A percentile compares a stretch with the other conserved stretches of the same genome.
phyloP scores from a whole-genome alignment of 106 monocot genomes.

The Gastrodia elata region DNA sequence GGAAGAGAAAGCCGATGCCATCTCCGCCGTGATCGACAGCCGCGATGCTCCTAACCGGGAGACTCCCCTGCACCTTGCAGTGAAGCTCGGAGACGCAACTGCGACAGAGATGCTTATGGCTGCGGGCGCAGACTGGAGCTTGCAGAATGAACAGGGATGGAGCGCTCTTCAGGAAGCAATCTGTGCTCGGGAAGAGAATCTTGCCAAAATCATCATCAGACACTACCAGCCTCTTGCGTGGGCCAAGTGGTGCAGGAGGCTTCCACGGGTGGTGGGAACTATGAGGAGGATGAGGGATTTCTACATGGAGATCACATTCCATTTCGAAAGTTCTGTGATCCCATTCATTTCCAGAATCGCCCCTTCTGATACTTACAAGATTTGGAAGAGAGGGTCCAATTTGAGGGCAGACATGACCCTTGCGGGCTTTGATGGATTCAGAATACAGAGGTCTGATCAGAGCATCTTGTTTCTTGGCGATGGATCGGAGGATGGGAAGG shows the following conservation, averaged over 20 bases:
- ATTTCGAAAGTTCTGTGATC: constrained; percentile 98
- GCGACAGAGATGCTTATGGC: constrained; percentile 68
- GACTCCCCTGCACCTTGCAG: constrained; percentile 75
- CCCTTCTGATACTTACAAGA: constrained; percentile 88
- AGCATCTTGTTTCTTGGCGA: constrained; percentile 80
- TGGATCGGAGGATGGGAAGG: constrained; percentile 63
- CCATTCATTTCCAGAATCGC: constrained; percentile 83
- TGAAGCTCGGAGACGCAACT: constrained; percentile 46
- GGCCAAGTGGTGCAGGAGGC: constrained; percentile 89
- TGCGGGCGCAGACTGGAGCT: constrained; percentile 83
- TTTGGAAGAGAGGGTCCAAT: constrained; percentile 88
- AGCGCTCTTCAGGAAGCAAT: constrained; percentile 84
- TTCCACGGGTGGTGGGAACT: constrained; percentile 59
- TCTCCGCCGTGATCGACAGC: constrained; percentile 60
- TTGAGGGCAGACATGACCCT: constrained; percentile 88
- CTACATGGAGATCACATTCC: constrained; percentile 91
- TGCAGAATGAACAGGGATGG: constrained; percentile 93
- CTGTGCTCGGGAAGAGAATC: constrained; percentile 49
- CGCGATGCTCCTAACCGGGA: constrained; percentile 72
- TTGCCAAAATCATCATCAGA: constrained; percentile 66
- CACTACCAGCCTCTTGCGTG: constrained; percentile 78
- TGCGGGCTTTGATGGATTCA: constrained; percentile 84
- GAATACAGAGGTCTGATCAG: constrained; percentile 79
- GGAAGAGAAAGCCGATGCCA: constrained; percentile 61
- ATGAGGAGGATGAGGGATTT: constrained; percentile 85